A percentile compares a stretch with the other conserved stretches of the same genome.
Conservation (phyloP, 225 moss, liverwort and hornwort genomes). For the Climacium dendroides region DNA sequence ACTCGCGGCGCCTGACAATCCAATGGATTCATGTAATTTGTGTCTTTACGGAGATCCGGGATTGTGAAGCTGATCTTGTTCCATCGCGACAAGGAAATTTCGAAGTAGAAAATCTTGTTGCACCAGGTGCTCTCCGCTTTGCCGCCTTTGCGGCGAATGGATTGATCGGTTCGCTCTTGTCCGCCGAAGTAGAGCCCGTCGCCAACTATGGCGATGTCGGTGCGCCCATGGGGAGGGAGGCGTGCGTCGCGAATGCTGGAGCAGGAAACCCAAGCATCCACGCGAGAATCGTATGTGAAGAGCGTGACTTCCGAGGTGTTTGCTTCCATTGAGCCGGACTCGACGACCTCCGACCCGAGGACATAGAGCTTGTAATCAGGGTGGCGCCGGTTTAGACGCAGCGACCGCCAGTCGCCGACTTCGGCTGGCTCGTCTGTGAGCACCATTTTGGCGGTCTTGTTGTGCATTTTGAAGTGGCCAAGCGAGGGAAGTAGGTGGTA, state of each 20-base stretch:
- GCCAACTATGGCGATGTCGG: conserved; percentile 17
- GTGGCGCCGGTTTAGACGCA: not conserved
- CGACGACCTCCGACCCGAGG: conserved; percentile 1
- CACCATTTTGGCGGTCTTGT: conserved; percentile 15
- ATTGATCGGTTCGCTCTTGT: conserved; percentile 9
- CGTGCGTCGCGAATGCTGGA: conserved; percentile 16
- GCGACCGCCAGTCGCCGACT: not conserved
- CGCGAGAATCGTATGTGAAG: conserved; percentile 15
- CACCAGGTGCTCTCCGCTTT: conserved; percentile 12
- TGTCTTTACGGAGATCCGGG: not conserved
- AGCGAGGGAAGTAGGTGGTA: not conserved
- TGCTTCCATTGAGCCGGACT: not conserved
- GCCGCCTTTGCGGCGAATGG: conserved; percentile 8
- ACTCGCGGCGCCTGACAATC: conserved; percentile 34
- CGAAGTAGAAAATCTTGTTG: conserved; percentile 9
- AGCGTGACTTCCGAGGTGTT: not conserved
- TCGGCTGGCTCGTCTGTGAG: not conserved
- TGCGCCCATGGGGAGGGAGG: conserved; percentile 12
- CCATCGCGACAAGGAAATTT: conserved; percentile 1
- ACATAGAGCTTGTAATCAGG: conserved; percentile 7
- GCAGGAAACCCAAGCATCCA: conserved; percentile 14
- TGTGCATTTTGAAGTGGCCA: not conserved
- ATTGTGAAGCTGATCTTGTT: conserved; percentile 8
- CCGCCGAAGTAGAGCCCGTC: conserved; percentile 26
- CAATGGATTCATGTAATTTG: not conserved